These are phyloP conservation scores for Aspergillus thermomutatus DNA, from an alignment of 2,329 filamentous ascomycete genomes.

Conservation along the genomic window DNA sequence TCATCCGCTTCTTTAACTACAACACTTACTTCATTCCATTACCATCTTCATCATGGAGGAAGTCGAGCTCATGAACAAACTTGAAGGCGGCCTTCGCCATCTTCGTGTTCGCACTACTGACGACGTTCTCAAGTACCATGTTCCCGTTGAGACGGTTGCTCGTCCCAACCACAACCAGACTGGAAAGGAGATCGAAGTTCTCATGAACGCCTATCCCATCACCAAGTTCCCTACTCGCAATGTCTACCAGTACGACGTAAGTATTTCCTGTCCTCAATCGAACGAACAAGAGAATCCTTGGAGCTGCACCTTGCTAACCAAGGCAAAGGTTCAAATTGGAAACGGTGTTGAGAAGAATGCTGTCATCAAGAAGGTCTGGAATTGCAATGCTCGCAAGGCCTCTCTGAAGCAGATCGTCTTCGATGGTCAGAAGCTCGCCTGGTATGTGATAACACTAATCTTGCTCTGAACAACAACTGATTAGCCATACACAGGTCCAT, in stretches of 20 bases:
- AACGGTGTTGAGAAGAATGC: conserved; percentile 61
- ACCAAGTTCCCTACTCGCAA: conserved; percentile 55
- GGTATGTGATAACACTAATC: conserved; percentile 50
- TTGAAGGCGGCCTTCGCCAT: conserved; percentile 21
- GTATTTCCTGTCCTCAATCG: conserved; percentile 31
- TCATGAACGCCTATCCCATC: conserved; percentile 75
- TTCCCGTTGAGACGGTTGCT: conserved; percentile 31
- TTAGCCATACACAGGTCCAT: conserved; percentile 31
- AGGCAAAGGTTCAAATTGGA: conserved; percentile 61
- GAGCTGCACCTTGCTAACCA: conserved; percentile 8
- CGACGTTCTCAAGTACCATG: conserved; percentile 26
- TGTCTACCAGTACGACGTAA: conserved; percentile 82
- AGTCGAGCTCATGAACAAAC: conserved; percentile 19
- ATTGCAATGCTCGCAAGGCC: conserved; percentile 58
- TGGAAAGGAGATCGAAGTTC: conserved; percentile 54
- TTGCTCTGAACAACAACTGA: conserved; percentile 18
- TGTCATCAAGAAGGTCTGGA: conserved; percentile 74
- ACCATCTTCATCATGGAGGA: conserved; percentile 17
- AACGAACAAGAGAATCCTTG: background rate
- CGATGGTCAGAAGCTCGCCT: conserved; percentile 82
- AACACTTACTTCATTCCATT: conserved; percentile 4
- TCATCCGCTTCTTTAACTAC: background rate
- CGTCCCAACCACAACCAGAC: conserved; percentile 58
- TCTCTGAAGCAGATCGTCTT: conserved; percentile 65
- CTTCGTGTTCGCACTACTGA: conserved; percentile 27